Conservation (phyloP, 148 eudicot species). For the Rhododendron kiyosumense region DNA sequence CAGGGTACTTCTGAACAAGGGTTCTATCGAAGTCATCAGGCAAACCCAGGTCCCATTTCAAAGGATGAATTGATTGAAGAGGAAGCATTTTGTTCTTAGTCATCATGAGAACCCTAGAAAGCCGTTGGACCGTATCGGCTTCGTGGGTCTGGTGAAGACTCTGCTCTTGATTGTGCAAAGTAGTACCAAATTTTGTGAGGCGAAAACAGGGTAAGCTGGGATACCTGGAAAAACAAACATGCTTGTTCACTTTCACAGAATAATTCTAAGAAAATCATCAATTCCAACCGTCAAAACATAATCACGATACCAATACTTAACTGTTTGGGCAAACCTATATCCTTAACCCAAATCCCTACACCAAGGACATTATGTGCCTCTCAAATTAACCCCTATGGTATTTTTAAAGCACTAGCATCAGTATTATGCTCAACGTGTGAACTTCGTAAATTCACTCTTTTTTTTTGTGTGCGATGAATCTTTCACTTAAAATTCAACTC, state of each 20-base stretch:
- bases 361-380: neutral
- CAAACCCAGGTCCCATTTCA: slow-evolving; percentile 87
- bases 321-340: neutral
- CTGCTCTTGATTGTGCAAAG: slow-evolving; percentile 53
- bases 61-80: slow-evolving; percentile 46
- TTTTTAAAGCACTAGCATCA: neutral
- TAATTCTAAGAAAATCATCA: neutral
- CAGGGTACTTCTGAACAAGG: slow-evolving; percentile 45
- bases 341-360: neutral
- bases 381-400: neutral
- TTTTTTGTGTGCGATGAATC: neutral
- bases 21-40: slow-evolving; percentile 63
- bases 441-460: neutral
- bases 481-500: neutral
- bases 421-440: neutral
- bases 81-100: slow-evolving; percentile 43
- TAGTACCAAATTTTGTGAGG: slow-evolving; percentile 51
- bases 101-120: slow-evolving; percentile 73
- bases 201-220: slow-evolving; percentile 67
- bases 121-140: slow-evolving; percentile 41
- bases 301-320: neutral
- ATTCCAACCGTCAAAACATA: neutral
- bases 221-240: slow-evolving; percentile 23
- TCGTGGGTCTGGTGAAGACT: slow-evolving; percentile 35
- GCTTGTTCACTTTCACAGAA: neutral